Evolutionary conservation across 352 stramenopile genomes (phyloP).

Genomic region (Blastocystis sp.): DNA sequence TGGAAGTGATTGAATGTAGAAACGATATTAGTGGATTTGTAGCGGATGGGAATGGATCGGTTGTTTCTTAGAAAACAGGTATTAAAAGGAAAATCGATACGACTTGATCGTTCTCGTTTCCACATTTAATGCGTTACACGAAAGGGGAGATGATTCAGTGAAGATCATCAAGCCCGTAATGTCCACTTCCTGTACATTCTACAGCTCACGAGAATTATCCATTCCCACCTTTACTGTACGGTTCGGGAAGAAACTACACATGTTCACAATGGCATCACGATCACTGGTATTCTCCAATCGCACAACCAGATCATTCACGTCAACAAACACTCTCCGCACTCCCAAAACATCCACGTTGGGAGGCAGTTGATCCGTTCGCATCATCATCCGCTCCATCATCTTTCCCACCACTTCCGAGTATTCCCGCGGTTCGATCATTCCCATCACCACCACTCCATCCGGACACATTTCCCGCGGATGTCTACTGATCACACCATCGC

Average conservation of each 20-base stretch:
- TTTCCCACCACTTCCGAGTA: neutral
- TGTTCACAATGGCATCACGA: neutral
- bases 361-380: neutral
- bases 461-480: neutral
- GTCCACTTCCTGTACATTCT: conserved; percentile 31
- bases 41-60: neutral
- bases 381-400: neutral
- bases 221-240: neutral
- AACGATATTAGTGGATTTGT: conserved; percentile 42
- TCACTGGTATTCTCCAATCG: neutral
- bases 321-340: neutral
- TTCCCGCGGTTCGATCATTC: neutral
- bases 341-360: neutral
- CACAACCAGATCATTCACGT: neutral
- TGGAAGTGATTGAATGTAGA: neutral
- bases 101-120: neutral
- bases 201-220: neutral
- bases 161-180: neutral
- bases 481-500: neutral
- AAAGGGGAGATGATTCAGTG: neutral
- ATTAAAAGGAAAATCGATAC: neutral
- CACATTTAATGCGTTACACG: neutral
- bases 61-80: conserved; percentile 35
- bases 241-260: neutral
- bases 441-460: neutral